Base-by-base conservation (phyloP, 1,139 yeast species). In the Sporopachydermia cereana region DNA sequence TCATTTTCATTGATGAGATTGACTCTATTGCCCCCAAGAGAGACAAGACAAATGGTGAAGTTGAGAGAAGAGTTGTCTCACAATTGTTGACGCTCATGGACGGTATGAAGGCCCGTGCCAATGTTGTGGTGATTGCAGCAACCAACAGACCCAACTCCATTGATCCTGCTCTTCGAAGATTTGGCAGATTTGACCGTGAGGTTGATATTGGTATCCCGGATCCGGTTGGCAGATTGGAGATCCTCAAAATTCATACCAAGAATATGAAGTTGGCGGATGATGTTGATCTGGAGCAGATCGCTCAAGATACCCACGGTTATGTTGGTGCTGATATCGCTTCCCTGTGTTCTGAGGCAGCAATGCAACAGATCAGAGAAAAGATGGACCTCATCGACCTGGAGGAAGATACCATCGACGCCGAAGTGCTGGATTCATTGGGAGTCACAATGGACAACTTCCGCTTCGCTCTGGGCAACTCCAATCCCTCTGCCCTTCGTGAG, bases 21-120 rank as follows among this genome's bases (percentile, higher is more conserved):
- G 99, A 91, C 64, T 89, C 97, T 14, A 93, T 91, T 60, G 98
- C 99, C 47, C 98, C 98, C 63, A 91, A 91, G 81, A 86, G 99
- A 75, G 98, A 91, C 72, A 93, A 93, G 79, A 89, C 98, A 47
- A 91, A 91, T 62, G 98, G 99, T 71, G 99, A 93, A 69, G 98
- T 93, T 55, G 89, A 82, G 66, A 82, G 98, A 71, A 84, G 99
- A 72, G 98, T 91, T 49, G 98, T 91, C 49, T 89, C 97, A 24
- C 98, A 91, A 71, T 76, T 91, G 60, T 77, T 91, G 63, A 91
- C 98, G 23, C 76, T 91, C 57, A 91, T 91, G 98, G 98, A 91
- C 64, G 98, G 98, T 73, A 91, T 91, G 98, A 91, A 91, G 71
- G 96, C 97, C 21, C 84, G 98, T 68, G 81, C 96, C 41, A 93